Evolutionary conservation across 176 grass and related monocot species (phyloP), one percentile per base, ranked within the genome.

Genomic region (Cenchrus fungigraminus): DNA sequence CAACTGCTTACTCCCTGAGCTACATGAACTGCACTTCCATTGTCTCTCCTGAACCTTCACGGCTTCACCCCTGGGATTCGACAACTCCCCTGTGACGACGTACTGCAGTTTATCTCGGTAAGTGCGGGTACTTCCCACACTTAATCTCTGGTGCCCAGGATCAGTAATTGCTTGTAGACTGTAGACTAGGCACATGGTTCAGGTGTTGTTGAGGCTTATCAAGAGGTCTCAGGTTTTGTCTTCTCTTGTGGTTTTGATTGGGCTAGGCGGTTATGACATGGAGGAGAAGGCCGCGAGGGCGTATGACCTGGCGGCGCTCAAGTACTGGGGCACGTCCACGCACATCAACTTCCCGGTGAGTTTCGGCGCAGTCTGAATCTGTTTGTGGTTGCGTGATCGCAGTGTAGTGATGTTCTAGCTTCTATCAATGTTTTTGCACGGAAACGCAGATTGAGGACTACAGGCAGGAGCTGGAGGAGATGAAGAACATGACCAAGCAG

Each of bases 91-190:
- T 52, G 65, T 58, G 66, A 16, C 47, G 81, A n/a, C 47, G 78
- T 76, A 28, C 74, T 63, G 86, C 96, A 99, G 97, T 99, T 89
- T 99, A 99, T 91, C 94, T 99, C 69, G 97, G 97, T 99, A 86
- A 94, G 89, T 43, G 45, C 80, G 1, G 59, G 53, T 15, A 31
- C 59, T 61, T 15, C 57, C 10, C 25, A 25, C 25, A 25, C 25
- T 25, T 71, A 60, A 32, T 59, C 10, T 7, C 64, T 51, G 12
- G 14, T 12, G 15, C 12, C 65, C 57, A 42, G 67, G 79, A 77
- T 71, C 65, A 78, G 47, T 73, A 47, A 44, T 51, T 16, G 3
- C 13, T 31, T 54, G 31, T 67, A 28, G 59, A 62, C n/a, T 25
- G 25, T 25, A 25, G 25, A 25, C 25, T 53, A 63, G 22, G 9